These are phyloP conservation scores for Ceriops zippeliana DNA, from an alignment of 345 rosid genomes.

Conservation along the genomic window DNA sequence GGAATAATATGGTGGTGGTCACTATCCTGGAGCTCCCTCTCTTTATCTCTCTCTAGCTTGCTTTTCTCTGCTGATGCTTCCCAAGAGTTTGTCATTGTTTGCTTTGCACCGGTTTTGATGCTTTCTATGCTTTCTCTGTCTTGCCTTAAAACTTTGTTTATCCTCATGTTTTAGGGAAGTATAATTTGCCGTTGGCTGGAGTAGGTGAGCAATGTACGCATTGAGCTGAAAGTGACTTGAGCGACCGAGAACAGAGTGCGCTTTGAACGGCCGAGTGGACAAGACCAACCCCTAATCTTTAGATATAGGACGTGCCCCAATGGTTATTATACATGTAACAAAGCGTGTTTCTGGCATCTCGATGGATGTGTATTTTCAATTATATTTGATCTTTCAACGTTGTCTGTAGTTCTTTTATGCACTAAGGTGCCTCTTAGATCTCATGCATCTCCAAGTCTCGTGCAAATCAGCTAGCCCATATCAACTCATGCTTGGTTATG, in stretches of 20 bases:
- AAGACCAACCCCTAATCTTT: neutral
- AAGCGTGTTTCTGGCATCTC: neutral
- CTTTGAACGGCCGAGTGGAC: too few species aligned
- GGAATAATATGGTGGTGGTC: conserved; percentile 9
- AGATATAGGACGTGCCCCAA: neutral
- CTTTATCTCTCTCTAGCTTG: neutral
- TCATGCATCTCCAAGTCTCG: too few species aligned
- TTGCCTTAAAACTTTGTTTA: neutral
- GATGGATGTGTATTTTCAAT: neutral
- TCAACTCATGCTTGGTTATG: too few species aligned
- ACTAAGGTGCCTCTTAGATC: too few species aligned
- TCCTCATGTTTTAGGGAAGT: neutral
- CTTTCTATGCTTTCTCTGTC: neutral
- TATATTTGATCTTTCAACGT: too few species aligned
- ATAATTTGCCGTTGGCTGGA: conserved; percentile 10
- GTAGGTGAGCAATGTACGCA: neutral
- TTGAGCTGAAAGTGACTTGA: too few species aligned
- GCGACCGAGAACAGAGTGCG: too few species aligned
- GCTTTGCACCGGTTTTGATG: neutral
- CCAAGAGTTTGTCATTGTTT: neutral
- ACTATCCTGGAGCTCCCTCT: neutral
- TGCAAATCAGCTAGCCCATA: too few species aligned
- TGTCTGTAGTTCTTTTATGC: too few species aligned
- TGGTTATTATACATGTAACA: neutral
- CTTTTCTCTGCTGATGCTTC: neutral